A percentile compares a stretch with the other conserved stretches of the same genome.
Evolutionary conservation across 768 basidiomycete species (phyloP).

Genomic region (Xerocomellus intermedius): DNA sequence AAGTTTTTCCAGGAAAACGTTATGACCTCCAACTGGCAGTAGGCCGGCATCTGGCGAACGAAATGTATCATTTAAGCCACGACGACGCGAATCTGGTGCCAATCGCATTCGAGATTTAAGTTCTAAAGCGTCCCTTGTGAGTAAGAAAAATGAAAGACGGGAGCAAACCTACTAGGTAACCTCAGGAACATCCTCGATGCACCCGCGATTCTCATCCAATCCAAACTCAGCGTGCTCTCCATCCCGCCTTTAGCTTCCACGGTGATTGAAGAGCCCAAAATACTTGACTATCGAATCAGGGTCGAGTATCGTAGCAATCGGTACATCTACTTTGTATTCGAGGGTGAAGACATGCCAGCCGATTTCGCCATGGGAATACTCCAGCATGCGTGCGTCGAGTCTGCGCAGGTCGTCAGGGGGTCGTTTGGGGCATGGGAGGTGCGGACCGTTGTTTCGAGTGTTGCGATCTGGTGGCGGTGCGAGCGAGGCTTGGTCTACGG

Average conservation of each 20-base stretch:
- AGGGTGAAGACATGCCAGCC: conserved; percentile 99
- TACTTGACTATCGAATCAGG: conserved; percentile 87
- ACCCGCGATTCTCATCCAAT: conserved; percentile 84
- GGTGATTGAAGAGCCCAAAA: conserved; percentile 84
- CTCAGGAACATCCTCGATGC: conserved; percentile 77
- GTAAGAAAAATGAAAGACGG: not conserved
- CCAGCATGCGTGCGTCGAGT: conserved; percentile 94
- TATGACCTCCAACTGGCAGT: conserved; percentile 93
- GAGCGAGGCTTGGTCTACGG: conserved; percentile 72
- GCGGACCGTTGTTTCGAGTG: conserved; percentile 90
- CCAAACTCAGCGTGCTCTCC: conserved; percentile 71
- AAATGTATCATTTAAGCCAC: conserved; percentile 98
- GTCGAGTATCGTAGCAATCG: conserved; percentile 93
- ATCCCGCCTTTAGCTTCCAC: conserved; percentile 95
- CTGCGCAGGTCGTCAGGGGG: conserved; percentile 84
- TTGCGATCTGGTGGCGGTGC: conserved; percentile 92
- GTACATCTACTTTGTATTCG: conserved; percentile 97
- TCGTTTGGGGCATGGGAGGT: conserved; percentile 90
- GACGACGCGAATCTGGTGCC: conserved; percentile 85
- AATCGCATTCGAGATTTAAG: conserved; percentile 76
- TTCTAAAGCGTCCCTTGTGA: too few species aligned
- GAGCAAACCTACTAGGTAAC: conserved; percentile 59
- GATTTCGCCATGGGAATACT: conserved; percentile 96
- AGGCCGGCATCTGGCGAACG: conserved; percentile 90
- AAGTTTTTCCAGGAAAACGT: conserved; percentile 91